phyloP scores from a whole-genome alignment of 1,284 basidiomycete species.

The Rhodotorula sp. region DNA sequence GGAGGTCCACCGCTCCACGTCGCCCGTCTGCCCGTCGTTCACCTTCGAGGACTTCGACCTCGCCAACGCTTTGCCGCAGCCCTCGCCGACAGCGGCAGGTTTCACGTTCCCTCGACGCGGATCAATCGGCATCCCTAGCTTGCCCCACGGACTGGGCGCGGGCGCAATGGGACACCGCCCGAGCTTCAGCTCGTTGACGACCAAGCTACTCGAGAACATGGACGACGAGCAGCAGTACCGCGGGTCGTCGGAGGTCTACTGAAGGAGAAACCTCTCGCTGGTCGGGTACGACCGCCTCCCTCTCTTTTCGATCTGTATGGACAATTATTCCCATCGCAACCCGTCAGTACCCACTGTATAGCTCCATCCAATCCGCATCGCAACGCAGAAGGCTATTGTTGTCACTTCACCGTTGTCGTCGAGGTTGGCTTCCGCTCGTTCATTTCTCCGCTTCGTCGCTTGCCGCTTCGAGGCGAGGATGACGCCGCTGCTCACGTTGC shows the following conservation, averaged over 20 bases:
- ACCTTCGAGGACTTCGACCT: slow-evolving; percentile 17
- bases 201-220: slow-evolving; percentile 9
- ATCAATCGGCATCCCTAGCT: slow-evolving; percentile 8
- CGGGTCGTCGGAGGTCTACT: too few species aligned
- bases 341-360: background rate
- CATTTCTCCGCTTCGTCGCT: background rate
- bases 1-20: slow-evolving; percentile 19
- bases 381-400: background rate
- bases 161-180: background rate
- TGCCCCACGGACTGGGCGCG: background rate
- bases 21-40: slow-evolving; percentile 7
- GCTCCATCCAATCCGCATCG: background rate
- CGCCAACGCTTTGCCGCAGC: background rate
- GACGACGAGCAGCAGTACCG: slow-evolving; percentile 14
- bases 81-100: background rate
- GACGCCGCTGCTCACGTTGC: background rate
- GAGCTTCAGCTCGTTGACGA: slow-evolving; percentile 16
- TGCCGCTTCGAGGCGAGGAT: background rate
- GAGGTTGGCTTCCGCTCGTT: background rate
- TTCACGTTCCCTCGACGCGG: slow-evolving; percentile 8
- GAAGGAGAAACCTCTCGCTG: too few species aligned
- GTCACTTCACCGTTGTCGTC: too few species aligned
- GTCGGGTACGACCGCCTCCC: too few species aligned
- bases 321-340: too few species aligned
- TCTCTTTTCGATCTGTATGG: too few species aligned